Conservation (phyloP, 164 flowering plant genomes). For the Annona cherimola region DNA sequence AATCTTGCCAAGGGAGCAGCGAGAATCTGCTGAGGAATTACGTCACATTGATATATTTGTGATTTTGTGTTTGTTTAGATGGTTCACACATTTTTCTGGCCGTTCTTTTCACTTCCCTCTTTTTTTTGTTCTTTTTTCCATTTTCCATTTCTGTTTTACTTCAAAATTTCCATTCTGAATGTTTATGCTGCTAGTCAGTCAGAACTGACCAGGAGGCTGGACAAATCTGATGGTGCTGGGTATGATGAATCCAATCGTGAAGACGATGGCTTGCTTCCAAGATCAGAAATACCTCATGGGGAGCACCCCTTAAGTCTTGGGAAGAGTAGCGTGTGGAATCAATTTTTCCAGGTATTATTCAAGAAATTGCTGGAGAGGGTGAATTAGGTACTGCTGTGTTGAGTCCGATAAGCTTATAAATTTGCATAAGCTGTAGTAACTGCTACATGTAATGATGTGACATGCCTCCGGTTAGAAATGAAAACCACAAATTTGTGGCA, state of each 20-base stretch:
- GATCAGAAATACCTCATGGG: slow-evolving; percentile 72
- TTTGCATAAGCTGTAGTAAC: background rate
- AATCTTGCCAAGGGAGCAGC: background rate
- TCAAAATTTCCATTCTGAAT: slow-evolving; percentile 38
- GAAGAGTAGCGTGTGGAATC: slow-evolving; percentile 84
- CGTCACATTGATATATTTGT: background rate
- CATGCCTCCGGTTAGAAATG: background rate
- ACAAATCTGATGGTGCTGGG: slow-evolving; percentile 34
- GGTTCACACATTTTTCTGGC: background rate
- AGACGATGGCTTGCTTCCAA: slow-evolving; percentile 56
- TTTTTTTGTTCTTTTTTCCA: background rate
- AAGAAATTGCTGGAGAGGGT: background rate
- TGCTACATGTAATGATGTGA: background rate
- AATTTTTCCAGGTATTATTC: slow-evolving; percentile 79
- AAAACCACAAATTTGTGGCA: background rate
- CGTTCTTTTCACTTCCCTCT: too few species aligned
- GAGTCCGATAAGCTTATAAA: background rate
- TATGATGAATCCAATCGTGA: slow-evolving; percentile 33
- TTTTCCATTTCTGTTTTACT: background rate
- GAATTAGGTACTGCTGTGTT: background rate
- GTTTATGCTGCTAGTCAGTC: slow-evolving; percentile 89
- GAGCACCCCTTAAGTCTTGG: slow-evolving; percentile 99
- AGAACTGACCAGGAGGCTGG: slow-evolving; percentile 85
- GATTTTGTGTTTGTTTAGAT: background rate
- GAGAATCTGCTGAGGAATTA: background rate